These are phyloP conservation scores for Stereocaulon alpinum DNA, from an alignment of 495 filamentous ascomycete genomes.

Conservation along the genomic window DNA sequence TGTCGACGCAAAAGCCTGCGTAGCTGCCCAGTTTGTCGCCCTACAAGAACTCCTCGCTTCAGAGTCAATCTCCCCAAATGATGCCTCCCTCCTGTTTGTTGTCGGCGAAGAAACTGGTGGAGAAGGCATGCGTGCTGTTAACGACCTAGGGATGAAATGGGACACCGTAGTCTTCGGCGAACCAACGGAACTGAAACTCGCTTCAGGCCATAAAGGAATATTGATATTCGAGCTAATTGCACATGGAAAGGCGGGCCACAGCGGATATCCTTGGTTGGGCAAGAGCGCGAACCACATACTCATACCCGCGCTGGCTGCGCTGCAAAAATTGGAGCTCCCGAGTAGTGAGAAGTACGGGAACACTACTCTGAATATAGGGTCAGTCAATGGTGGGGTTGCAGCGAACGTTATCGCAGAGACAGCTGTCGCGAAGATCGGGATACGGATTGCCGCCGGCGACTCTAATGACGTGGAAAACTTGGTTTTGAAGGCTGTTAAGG, in stretches of 20 bases:
- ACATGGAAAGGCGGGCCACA: constrained; percentile 71
- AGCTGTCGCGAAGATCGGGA: constrained; percentile 54
- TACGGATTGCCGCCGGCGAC: constrained; percentile 66
- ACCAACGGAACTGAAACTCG: constrained; percentile 78
- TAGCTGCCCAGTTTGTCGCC: constrained; percentile 69
- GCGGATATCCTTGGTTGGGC: constrained; percentile 81
- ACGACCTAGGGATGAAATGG: constrained; percentile 39
- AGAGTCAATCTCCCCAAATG: constrained; percentile 27
- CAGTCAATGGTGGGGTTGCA: constrained; percentile 71
- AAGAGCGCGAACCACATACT: constrained; percentile 67
- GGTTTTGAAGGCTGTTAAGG: constrained; percentile 48
- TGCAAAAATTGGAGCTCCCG: constrained; percentile 58
- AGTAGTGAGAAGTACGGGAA: constrained; percentile 65
- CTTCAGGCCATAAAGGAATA: constrained; percentile 83
- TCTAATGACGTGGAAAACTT: constrained; percentile 42
- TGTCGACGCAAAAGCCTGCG: constrained; percentile 83
- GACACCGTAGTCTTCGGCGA: constrained; percentile 78
- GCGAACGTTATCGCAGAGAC: constrained; percentile 73
- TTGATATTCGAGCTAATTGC: constrained; percentile 51
- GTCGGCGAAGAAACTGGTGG: constrained; percentile 78
- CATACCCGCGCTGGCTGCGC: constrained; percentile 50
- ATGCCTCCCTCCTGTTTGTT: constrained; percentile 71
- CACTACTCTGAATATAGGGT: constrained; percentile 79
- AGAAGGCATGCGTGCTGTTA: constrained; percentile 69
- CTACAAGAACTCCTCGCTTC: constrained; percentile 47